Evolutionary conservation across 2,329 filamentous ascomycete genomes (phyloP).

Genomic region (Colletotrichum musicola): DNA sequence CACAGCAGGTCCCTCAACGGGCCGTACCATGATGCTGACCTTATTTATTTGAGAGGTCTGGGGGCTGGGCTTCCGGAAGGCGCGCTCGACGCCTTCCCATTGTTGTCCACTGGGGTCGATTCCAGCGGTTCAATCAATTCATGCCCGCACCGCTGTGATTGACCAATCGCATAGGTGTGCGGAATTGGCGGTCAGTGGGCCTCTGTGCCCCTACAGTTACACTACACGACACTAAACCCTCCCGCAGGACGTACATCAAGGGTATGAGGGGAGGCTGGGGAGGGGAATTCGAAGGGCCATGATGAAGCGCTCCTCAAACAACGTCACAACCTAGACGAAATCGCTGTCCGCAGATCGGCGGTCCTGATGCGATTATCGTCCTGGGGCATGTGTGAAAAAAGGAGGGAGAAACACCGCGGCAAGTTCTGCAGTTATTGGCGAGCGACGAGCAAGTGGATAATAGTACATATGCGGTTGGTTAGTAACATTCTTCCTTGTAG

Average conservation of each 20-base stretch:
- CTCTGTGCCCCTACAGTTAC: background rate
- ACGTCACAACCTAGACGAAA: conserved; percentile 22
- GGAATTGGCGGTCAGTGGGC: background rate
- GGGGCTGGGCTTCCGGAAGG: background rate
- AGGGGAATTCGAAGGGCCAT: background rate
- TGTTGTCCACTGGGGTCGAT: conserved; percentile 11
- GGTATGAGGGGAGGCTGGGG: background rate
- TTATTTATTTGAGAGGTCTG: too few species aligned
- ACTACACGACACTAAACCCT: background rate
- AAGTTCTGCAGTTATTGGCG: conserved; percentile 7
- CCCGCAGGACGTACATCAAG: background rate
- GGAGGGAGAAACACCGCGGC: conserved; percentile 8
- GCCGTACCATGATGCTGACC: too few species aligned
- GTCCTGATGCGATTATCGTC: conserved; percentile 15
- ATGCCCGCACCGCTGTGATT: conserved; percentile 10
- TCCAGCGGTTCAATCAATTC: conserved; percentile 15
- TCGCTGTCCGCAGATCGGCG: conserved; percentile 8
- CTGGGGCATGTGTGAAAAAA: conserved; percentile 4
- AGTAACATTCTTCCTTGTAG: too few species aligned
- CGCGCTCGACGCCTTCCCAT: conserved; percentile 9
- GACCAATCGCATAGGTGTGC: background rate
- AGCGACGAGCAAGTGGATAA: conserved; percentile 16
- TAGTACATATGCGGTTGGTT: too few species aligned
- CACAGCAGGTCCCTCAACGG: too few species aligned
- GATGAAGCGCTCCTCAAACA: conserved; percentile 13